Evolutionary conservation across 306 rosid species (phyloP).

Genomic region (Inga laurina): DNA sequence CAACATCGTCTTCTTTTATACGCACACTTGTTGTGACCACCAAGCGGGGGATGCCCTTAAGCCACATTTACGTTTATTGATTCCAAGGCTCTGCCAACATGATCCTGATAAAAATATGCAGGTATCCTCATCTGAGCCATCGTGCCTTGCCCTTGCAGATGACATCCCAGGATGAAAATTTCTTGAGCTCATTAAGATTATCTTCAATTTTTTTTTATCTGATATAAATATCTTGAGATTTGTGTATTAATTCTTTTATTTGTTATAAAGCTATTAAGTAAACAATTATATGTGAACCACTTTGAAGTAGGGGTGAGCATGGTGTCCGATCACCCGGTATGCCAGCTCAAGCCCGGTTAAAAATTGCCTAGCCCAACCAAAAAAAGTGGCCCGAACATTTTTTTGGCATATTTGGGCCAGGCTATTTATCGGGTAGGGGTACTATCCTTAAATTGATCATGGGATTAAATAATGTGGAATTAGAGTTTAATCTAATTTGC

Average conservation of each 20-base stretch:
- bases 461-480: too few relatives aligned
- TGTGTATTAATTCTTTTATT: neutral
- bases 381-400: too few relatives aligned
- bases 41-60: conserved; percentile 93
- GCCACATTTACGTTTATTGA: conserved; percentile 71
- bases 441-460: too few relatives aligned
- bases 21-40: too few relatives aligned
- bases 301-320: too few relatives aligned
- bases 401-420: too few relatives aligned
- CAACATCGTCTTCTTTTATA: too few relatives aligned
- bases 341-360: fast-evolving
- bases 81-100: conserved; percentile 95
- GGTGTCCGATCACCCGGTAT: too few relatives aligned
- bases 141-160: conserved; percentile 92
- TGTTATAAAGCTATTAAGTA: neutral
- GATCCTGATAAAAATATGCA: conserved; percentile 99
- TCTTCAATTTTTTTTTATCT: conserved; percentile 15
- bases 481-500: too few relatives aligned
- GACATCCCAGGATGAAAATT: conserved; percentile 84
- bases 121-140: conserved; percentile 87
- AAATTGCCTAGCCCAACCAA: too few relatives aligned
- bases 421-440: too few relatives aligned
- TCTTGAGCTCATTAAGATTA: conserved; percentile 59
- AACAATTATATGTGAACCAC: conserved; percentile 7
- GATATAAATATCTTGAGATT: neutral